Percentiles rank a stretch among this genome's conserved stretches.
Conservation (phyloP, 2,329 filamentous ascomycete genomes). For the Cordyceps cateniannulata region DNA sequence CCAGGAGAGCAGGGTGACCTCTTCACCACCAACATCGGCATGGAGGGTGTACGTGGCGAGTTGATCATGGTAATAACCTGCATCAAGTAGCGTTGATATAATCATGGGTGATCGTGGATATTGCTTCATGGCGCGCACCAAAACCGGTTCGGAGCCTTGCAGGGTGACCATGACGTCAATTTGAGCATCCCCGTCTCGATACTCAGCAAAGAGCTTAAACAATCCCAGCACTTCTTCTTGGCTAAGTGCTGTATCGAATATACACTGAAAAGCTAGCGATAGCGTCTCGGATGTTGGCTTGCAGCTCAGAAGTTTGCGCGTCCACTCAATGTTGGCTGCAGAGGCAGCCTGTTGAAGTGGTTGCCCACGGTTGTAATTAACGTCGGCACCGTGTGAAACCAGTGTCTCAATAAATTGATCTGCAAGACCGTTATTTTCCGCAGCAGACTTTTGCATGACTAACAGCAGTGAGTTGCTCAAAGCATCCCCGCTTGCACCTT, state of each 20-base stretch:
- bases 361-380: slow-evolving; percentile 47
- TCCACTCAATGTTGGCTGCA: slow-evolving; percentile 42
- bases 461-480: slow-evolving; percentile 39
- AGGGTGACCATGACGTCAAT: slow-evolving; percentile 45
- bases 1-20: slow-evolving; percentile 53
- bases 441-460: slow-evolving; percentile 37
- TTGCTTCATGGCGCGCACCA: slow-evolving; percentile 46
- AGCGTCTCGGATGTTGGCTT: slow-evolving; percentile 45
- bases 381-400: slow-evolving; percentile 33
- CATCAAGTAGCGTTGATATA: slow-evolving; percentile 46
- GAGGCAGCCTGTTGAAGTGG: slow-evolving; percentile 48
- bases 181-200: slow-evolving; percentile 38
- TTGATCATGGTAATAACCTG: slow-evolving; percentile 55
- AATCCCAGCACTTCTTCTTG: slow-evolving; percentile 46
- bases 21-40: slow-evolving; percentile 43
- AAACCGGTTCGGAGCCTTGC: slow-evolving; percentile 37
- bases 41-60: slow-evolving; percentile 36
- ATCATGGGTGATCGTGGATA: slow-evolving; percentile 50
- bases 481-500: slow-evolving; percentile 40
- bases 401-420: slow-evolving; percentile 38
- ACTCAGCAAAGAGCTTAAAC: slow-evolving; percentile 45
- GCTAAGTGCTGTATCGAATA: slow-evolving; percentile 45
- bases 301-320: slow-evolving; percentile 42
- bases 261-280: slow-evolving; percentile 46
- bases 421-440: slow-evolving; percentile 33